A percentile compares a stretch with the other conserved stretches of the same genome.
Evolutionary conservation across 495 filamentous ascomycete genomes (phyloP).

Genomic region (Xanthoparmelia taractica): DNA sequence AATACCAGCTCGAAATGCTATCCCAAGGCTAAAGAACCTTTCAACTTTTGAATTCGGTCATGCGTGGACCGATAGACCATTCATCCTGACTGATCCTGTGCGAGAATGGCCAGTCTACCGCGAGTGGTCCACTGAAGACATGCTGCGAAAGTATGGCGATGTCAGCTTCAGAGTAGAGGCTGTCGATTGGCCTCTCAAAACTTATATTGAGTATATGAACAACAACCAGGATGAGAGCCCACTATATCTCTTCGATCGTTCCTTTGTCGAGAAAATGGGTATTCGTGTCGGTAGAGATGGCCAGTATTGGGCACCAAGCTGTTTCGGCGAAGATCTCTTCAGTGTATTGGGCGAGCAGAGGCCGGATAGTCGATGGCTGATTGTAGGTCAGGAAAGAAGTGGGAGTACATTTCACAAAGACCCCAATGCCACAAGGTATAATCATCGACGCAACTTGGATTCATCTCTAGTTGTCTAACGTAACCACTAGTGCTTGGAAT

Average conservation of each 20-base stretch:
- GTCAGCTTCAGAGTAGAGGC: slow-evolving; percentile 80
- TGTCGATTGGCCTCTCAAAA: slow-evolving; percentile 79
- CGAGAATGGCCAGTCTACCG: slow-evolving; percentile 73
- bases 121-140: slow-evolving; percentile 59
- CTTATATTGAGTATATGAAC: slow-evolving; percentile 77
- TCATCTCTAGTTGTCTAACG: slow-evolving; percentile 24
- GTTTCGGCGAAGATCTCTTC: slow-evolving; percentile 87
- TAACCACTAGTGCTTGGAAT: slow-evolving; percentile 81
- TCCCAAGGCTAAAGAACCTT: slow-evolving; percentile 61
- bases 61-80: slow-evolving; percentile 73
- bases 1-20: slow-evolving; percentile 68
- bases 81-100: slow-evolving; percentile 81
- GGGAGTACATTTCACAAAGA: slow-evolving; percentile 96
- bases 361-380: slow-evolving; percentile 88
- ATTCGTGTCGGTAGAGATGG: slow-evolving; percentile 54
- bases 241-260: slow-evolving; percentile 83
- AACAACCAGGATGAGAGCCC: slow-evolving; percentile 82
- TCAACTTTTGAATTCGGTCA: slow-evolving; percentile 63
- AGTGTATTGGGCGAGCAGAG: slow-evolving; percentile 68
- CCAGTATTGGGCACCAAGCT: slow-evolving; percentile 75
- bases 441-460: background rate
- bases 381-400: slow-evolving; percentile 80
- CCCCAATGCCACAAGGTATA: slow-evolving; percentile 50
- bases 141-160: slow-evolving; percentile 57
- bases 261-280: slow-evolving; percentile 81